Evolutionary conservation across 176 grass and related monocot species (phyloP).

Genomic region (Cocos nucifera): DNA sequence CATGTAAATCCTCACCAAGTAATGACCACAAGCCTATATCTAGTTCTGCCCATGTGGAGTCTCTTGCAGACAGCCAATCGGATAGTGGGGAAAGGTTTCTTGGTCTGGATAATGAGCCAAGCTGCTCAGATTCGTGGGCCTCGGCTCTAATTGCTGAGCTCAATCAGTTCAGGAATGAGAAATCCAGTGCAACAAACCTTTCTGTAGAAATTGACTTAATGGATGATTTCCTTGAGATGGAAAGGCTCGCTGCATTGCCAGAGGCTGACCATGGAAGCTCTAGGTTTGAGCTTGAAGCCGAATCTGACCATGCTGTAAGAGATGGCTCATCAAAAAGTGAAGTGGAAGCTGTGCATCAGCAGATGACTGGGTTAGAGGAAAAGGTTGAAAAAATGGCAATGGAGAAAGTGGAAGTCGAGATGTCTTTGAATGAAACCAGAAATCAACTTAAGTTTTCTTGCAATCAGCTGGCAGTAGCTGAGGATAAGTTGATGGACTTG

Average conservation of each 20-base stretch:
- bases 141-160: constrained; percentile 53
- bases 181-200: constrained; percentile 19
- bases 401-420: constrained; percentile 50
- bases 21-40: constrained; percentile 15
- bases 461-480: constrained; percentile 33
- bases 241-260: constrained; percentile 43
- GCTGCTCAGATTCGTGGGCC: constrained; percentile 67
- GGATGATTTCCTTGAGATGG: constrained; percentile 88
- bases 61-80: no score
- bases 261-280: background rate
- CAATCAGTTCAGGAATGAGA: constrained; percentile 66
- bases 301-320: background rate
- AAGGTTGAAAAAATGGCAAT: constrained; percentile 34
- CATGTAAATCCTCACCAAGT: constrained; percentile 9
- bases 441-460: constrained; percentile 34
- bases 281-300: background rate
- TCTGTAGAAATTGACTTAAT: constrained; percentile 36
- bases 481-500: constrained; percentile 46
- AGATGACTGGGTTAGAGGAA: constrained; percentile 37
- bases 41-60: constrained; percentile 6
- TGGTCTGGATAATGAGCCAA: constrained; percentile 31
- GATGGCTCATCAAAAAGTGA: constrained; percentile 2
- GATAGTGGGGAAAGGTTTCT: background rate
- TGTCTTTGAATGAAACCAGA: constrained; percentile 37
- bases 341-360: constrained; percentile 6